Evolutionary conservation across 164 flowering plant species (phyloP), one percentile per base, ranked within the genome.

Genomic region (Stephania japonica): DNA sequence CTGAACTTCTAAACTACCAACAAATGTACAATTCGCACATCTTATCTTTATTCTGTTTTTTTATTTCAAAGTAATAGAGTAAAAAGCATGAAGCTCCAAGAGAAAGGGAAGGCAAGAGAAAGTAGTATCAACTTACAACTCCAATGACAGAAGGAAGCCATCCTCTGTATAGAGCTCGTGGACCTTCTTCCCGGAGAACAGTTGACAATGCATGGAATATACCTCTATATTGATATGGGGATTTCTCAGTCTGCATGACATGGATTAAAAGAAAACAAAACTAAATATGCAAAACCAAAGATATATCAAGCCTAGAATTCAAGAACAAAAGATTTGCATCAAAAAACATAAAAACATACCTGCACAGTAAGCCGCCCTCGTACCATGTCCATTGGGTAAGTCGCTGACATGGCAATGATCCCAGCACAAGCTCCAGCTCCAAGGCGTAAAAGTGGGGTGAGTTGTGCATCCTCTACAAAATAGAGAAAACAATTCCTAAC

Each of bases 381-480:
- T 19, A 90, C 99, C 97, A 94, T 83, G 81, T 92, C 99, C 97
- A 94, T 89, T 1, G 99, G 99, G 78, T 94, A 92, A 47, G 98
- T 94, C 42, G 98, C 97, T 42, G 98, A 94, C 98, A 94, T 94
- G 77, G 95, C 98, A 85, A 94, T 92, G 42, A 94, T 94, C 78
- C 98, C 98, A 85, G 98, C 98, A 88, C 92, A 90, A 47, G 97
- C 98, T 74, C 98, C 98, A 83, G 98, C 98, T 69, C 94, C 98
- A 78, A 94, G 97, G 32, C 98, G 94, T 68, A 94, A 73, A 62
- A 92, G 65, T 79, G 98, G 98, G 83, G 91, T 90, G 53, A 94
- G 90, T 67, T 90, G 79, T 38, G 95, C 97, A 84, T 91, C 89
- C 61, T 89, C 98, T 94, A 97, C 74, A 83, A 77, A 65, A 74